phyloP scores from a whole-genome alignment of 805 yeast genomes.

The Starmerella potacharoeniae region DNA sequence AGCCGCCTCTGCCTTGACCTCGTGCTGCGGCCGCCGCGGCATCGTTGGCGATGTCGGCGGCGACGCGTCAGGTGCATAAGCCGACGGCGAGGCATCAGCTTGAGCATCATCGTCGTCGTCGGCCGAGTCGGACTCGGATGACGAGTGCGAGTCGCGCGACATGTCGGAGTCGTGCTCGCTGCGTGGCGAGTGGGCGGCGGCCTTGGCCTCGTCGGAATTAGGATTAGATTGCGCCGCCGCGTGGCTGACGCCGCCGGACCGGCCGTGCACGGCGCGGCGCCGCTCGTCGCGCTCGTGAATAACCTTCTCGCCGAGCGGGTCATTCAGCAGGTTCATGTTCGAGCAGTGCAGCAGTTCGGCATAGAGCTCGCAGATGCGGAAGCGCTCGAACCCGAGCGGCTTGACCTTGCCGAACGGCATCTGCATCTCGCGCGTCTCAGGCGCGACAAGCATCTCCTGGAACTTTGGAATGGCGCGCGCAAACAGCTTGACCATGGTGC shows the following conservation, averaged over 20 bases:
- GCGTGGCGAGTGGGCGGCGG: not conserved
- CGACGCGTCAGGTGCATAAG: slow-evolving; percentile 1
- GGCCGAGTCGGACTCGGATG: not conserved
- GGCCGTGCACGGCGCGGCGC: slow-evolving; percentile 31
- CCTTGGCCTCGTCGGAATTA: not conserved
- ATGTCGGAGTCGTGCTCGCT: not conserved
- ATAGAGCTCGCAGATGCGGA: slow-evolving; percentile 79
- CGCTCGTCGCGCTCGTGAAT: slow-evolving; percentile 58
- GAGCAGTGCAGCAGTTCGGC: slow-evolving; percentile 95
- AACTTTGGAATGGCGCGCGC: slow-evolving; percentile 63
- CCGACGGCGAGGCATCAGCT: not conserved
- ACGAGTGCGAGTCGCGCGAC: not conserved
- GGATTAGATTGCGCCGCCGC: not conserved
- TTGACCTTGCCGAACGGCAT: slow-evolving; percentile 59
- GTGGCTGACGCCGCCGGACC: not conserved
- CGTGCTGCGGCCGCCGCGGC: not conserved
- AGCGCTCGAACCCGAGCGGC: slow-evolving; percentile 82
- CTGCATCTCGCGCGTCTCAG: slow-evolving; percentile 31
- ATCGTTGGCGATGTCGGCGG: slow-evolving; percentile 7
- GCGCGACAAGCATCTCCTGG: slow-evolving; percentile 44
- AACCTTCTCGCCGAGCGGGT: slow-evolving; percentile 56
- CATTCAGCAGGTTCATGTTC: slow-evolving; percentile 87
- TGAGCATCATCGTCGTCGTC: not conserved
- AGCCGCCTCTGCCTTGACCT: not conserved
- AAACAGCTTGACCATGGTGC: slow-evolving; percentile 69